Evolutionary conservation across 2,329 filamentous ascomycete genomes (phyloP), one percentile per base, ranked within the genome.

Genomic region (Colletotrichum lini): DNA sequence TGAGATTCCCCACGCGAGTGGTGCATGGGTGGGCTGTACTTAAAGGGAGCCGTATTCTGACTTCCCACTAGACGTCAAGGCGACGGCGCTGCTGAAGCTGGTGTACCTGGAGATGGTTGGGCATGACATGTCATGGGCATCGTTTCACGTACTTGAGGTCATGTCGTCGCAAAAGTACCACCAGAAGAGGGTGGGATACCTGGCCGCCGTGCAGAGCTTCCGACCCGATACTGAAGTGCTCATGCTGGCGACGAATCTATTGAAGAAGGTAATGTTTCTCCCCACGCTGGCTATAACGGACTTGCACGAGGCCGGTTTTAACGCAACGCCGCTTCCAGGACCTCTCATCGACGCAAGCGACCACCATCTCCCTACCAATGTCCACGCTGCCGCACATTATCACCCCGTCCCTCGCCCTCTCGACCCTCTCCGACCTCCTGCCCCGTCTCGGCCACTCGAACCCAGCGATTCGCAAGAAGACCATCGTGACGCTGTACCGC

Each of bases 31-130:
- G 16, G 8, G 16, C 40, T 54, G 47, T 21, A n/a, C 13, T 35
- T 16, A 4, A 12, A 21, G 23, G 38, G 50, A 54, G 35, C 49
- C 15, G 45, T 21, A 60, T 45, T 44, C 64, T 76, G 54, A 75
- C 66, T 45, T 35, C n/a, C 57, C 76, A 64, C 63, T 70, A 94
- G 95, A 98, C 84, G 89, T 98, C 83, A 99, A 99, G 87, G 95
- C 96, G 23, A 98, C 95, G 44, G 96, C 96, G 56, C 88, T 99
- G 65, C 86, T 99, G 78, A 99, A 99, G 86, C 89, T 99, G 77
- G 92, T 98, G 64, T 99, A 99, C 81, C 90, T 99, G 75, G 96
- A 99, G 81, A 99, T 99, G 96, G 95, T 98, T 76, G 96, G 96
- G 16, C 94, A 98, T 80, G 96, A 98, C 83, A 99, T 99, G 96